Conservation (phyloP, 257 asterid species). For the Galeopsis tetrahit region DNA sequence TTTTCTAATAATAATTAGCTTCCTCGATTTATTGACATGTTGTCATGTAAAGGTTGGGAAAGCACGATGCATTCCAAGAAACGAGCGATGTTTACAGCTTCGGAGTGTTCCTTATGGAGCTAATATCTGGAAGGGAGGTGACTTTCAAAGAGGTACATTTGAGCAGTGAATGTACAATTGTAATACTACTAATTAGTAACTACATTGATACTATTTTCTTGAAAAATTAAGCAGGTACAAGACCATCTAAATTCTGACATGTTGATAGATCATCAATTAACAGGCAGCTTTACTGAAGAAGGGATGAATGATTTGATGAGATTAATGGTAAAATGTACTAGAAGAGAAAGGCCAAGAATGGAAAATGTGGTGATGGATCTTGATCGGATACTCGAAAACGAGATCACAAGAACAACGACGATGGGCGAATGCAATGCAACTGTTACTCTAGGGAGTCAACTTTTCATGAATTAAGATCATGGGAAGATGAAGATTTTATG, state of each 20-base stretch:
- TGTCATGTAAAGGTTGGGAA: conserved; percentile 45
- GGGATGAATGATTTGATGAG: conserved; percentile 65
- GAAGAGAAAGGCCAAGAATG: conserved; percentile 57
- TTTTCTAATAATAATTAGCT: conserved; percentile 1
- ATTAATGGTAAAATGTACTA: conserved; percentile 54
- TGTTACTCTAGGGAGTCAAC: conserved; percentile 70
- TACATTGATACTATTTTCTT: too few species aligned
- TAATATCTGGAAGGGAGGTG: conserved; percentile 63
- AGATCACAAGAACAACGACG: conserved; percentile 61
- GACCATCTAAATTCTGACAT: conserved; percentile 39
- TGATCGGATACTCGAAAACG: conserved; percentile 63
- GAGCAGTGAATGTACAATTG: neutral
- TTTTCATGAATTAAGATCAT: conserved; percentile 49
- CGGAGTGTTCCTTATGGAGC: conserved; percentile 73
- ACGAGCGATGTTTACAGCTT: conserved; percentile 71
- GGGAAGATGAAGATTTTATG: neutral
- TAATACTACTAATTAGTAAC: neutral
- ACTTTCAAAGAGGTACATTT: conserved; percentile 39
- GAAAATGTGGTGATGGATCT: conserved; percentile 54
- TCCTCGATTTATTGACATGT: conserved; percentile 3
- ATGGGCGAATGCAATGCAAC: conserved; percentile 64
- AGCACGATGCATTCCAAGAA: conserved; percentile 35
- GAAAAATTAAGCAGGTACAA: conserved; percentile 44
- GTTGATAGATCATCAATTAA: conserved; percentile 55
- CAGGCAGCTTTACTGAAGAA: conserved; percentile 62